Evolutionary conservation across 306 rosid genomes (phyloP), one percentile per base, ranked within the genome.

Genomic region (Prunus kanzakura): DNA sequence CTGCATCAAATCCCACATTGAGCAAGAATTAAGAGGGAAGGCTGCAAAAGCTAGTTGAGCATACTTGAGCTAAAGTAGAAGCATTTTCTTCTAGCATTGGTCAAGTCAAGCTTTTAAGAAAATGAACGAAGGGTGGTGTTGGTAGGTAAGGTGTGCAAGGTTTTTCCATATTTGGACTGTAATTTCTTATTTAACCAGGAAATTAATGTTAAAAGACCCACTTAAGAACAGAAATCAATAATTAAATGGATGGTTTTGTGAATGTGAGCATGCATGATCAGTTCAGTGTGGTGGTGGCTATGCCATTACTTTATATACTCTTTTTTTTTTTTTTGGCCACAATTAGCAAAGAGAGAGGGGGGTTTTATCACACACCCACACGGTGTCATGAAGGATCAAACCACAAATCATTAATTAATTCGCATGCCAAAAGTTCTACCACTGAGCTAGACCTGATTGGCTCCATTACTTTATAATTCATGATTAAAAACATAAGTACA

Each of bases 361-460:
- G 30, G 4, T 35, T 4, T 35, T 35, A 35, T 35, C 38, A 5
- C 38, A 35, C 38, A 35, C 8, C 8, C 38, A 35, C 8, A 35
- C 2, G 8, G 41, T 35, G 1, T 35, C 38, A 5, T 1, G 38
- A 0, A 35, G 8, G 6, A 5, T 35, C 8, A 1, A 35, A 35
- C 41, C 0, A 1, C 41, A 35, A 35, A 35, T 0, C 0, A 35
- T 6, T 35, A 35, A 6, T 35, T 0, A 35, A 6, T 35, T 0
- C 6, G 41, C 8, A 35, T 5, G 8, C 0, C 8, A 35, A 35
- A 1, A 35, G 1, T 35, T 35, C 8, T 35, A 5, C 8, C 8
- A 35, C 8, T 35, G 8, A 35, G 41, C 8, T 6, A 5, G 41
- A 5, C 7, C 41, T 0, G 7, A 35, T 35, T 6, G 0, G 41